Base-by-base conservation (phyloP, 176 grass and related monocot genomes). In the Oryza longistaminata region DNA sequence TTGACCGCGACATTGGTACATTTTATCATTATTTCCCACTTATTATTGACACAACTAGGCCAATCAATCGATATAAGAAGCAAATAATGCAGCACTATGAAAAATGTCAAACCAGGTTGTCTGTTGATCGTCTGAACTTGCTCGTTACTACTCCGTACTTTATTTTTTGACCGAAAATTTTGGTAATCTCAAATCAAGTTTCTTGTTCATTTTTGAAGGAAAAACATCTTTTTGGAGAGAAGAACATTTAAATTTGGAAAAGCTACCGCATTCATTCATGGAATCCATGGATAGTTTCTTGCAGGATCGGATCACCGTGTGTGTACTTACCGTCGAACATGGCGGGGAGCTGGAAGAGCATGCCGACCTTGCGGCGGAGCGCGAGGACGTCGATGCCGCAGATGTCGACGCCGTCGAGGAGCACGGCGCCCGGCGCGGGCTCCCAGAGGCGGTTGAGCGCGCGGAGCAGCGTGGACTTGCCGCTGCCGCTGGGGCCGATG, bases 401-500 rank as follows among this genome's bases (percentile, higher is more conserved):
- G 84, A 98, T 95, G 82, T 98, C 96, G 1, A 52, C 76, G 81
- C 93, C 91, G 68, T 98, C 96, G 80, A 98, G 88, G 76, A 93
- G 53, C 24, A 95, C 93, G 9, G 93, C 79, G 15, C 90, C 91
- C 2, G 91, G 85, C 0, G 85, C 34, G 19, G 96, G 96, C 35
- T 98, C 96, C 96, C 96, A 98, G 44, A 98, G 87, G 31, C 96
- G 96, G 86, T 95, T 98, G 87, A 98, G 87, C 45, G 90, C 87
- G 33, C 96, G 91, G 82, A 98, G 91, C 68, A 98, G 87, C 65
- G 96, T 98, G 58, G 96, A 95, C 88, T 98, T 98, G 78, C 96
- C 93, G 93, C 96, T 98, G 81, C 96, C 96, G 83, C 96, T 98
- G 73, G 96, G 96, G 2, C 96, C 96, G 88, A 98, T 98, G 81